Base-by-base conservation (phyloP, 306 rosid species). In the Medicago ruthenica region DNA sequence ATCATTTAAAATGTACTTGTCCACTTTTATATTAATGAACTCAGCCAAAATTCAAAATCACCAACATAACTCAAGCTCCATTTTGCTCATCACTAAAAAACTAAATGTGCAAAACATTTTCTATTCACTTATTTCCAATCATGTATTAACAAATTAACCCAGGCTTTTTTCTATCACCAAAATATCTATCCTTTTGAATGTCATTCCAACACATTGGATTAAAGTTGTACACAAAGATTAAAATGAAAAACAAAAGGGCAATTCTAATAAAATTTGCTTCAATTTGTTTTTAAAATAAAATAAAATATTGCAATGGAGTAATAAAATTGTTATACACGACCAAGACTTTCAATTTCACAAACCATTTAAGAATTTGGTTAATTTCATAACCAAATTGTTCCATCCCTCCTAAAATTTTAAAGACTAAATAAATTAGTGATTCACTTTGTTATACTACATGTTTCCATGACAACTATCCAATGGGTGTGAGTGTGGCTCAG, bases 11-110 rank as follows among this genome's bases (percentile, higher is more conserved):
- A 11, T 44, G 15, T 44, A 3, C 48, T 44, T 34, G 37, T 34
- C 37, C 37, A 34, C 37, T 34, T 34, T 34, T 34, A 34, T 34
- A 4, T 34, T 34, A 34, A 34, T 5, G 37, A 34, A 34, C 37
- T 34, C 37, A 4, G 37, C 37, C 37, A 34, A 34, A 34, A 34
- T 34, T 34, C 37, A 27, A 59, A 48, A 75, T n/a, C 74, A 66
- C 27, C 39, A 48, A 55, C 47, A 75, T 12, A 15, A 41, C 42
- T 63, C 73, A 44, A 20, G 67, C 71, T 62, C 34, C 36, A 51
- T 27, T 40, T 21, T 16, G 47, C 45, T 58, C 66, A 34, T 45
- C 5, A 45, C n/a, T 6, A 45, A 24, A 59, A 68, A 15, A 13
- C 44, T 31, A 11, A 16, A 59, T n/a, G 22, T 54, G 57, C 50